Conservation (phyloP, 139 green algal genomes). For the Marvania coccoides region DNA sequence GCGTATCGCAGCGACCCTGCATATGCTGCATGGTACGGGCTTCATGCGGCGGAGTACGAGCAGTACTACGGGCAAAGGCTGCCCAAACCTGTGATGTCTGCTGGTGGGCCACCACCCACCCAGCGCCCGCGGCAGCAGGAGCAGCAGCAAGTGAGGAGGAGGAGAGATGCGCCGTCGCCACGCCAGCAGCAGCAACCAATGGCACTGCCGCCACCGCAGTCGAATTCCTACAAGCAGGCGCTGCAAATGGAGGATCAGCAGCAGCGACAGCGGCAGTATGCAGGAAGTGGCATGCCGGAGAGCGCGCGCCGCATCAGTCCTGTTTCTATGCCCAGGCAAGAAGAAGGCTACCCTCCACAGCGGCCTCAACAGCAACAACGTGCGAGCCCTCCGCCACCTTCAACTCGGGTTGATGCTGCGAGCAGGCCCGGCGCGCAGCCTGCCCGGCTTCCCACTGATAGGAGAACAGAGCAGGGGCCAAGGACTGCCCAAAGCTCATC, state of each 20-base stretch:
- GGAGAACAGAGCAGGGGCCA: neutral
- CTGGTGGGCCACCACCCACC: neutral
- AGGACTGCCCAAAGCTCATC: neutral
- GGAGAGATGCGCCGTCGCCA: neutral
- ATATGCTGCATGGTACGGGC: slow-evolving; percentile 22
- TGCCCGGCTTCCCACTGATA: too few species aligned
- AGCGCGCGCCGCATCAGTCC: neutral
- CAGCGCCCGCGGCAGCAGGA: neutral
- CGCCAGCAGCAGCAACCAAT: neutral
- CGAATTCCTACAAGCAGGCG: slow-evolving; percentile 1
- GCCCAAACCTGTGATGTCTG: neutral
- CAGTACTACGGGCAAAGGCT: neutral
- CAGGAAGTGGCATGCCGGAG: neutral
- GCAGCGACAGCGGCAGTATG: neutral
- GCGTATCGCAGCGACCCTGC: slow-evolving; percentile 1
- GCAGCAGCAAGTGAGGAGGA: neutral
- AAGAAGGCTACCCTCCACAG: neutral
- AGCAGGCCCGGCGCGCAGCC: neutral
- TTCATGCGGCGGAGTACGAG: slow-evolving; percentile 6
- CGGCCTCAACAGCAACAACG: neutral
- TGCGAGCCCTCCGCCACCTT: too few species aligned
- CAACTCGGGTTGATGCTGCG: too few species aligned
- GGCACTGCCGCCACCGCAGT: slow-evolving; percentile 22
- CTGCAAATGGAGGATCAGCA: neutral
- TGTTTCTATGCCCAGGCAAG: neutral